These are phyloP conservation scores for Neoboletus magnificus DNA, from an alignment of 768 basidiomycete genomes.

Conservation along the genomic window DNA sequence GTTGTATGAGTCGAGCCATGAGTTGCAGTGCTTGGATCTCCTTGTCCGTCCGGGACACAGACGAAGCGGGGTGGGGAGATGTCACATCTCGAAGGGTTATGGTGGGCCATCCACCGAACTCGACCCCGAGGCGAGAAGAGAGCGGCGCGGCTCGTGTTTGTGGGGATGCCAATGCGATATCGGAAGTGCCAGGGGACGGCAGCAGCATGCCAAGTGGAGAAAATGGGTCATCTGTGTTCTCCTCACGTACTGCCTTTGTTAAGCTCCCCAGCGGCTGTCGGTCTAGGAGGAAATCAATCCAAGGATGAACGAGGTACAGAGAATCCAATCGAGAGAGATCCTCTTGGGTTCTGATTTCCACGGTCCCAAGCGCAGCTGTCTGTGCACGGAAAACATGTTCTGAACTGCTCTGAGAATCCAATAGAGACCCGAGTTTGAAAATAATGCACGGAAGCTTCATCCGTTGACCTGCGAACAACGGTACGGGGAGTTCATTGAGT, in stretches of 20 bases:
- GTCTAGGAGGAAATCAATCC: background rate
- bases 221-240: background rate
- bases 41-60: background rate
- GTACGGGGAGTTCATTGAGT: no score
- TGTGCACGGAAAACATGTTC: no score
- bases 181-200: background rate
- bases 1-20: no score
- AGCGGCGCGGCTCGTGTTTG: background rate
- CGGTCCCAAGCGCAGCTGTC: no score
- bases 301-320: constrained; percentile 3
- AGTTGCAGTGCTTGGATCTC: background rate
- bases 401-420: no score
- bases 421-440: no score
- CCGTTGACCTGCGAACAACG: background rate
- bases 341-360: no score
- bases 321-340: no score
- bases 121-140: background rate
- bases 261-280: background rate
- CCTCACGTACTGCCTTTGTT: background rate
- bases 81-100: background rate
- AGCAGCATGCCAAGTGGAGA: background rate
- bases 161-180: background rate
- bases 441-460: constrained; percentile 7
- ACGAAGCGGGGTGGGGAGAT: background rate
- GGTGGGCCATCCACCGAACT: background rate